These are phyloP conservation scores for Backusella luteola DNA, from an alignment of 192 early-diverging fungal species.

Conservation along the genomic window DNA sequence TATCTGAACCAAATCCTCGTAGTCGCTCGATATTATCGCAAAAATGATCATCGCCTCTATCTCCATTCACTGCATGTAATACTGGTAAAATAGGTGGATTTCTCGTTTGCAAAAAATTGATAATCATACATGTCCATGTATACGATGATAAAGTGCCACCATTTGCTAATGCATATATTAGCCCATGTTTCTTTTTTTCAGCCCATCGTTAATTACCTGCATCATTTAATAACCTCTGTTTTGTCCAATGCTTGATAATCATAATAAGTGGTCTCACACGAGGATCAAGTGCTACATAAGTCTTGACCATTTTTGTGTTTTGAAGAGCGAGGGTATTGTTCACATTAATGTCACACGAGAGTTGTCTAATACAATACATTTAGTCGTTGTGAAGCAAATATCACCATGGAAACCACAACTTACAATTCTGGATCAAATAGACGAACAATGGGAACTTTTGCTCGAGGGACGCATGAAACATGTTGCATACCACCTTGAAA, in stretches of 20 bases:
- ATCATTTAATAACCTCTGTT: slow-evolving; percentile 83
- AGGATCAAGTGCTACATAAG: slow-evolving; percentile 84
- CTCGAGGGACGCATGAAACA: slow-evolving; percentile 75
- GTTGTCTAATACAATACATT: slow-evolving; percentile 39
- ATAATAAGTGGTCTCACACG: slow-evolving; percentile 88
- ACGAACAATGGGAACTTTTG: slow-evolving; percentile 93
- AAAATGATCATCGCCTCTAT: slow-evolving; percentile 72
- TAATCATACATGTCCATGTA: slow-evolving; percentile 90
- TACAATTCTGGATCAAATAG: slow-evolving; percentile 87
- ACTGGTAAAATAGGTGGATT: slow-evolving; percentile 87
- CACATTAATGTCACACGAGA: slow-evolving; percentile 92
- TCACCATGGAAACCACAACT: slow-evolving; percentile 23
- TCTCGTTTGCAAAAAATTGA: slow-evolving; percentile 93
- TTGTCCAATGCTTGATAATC: slow-evolving; percentile 94
- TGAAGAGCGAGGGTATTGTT: slow-evolving; percentile 89
- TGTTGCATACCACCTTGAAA: slow-evolving; percentile 75
- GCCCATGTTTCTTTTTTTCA: background rate
- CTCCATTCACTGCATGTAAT: slow-evolving; percentile 59
- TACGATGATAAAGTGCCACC: slow-evolving; percentile 94
- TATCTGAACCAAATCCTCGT: slow-evolving; percentile 63
- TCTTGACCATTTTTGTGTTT: slow-evolving; percentile 88
- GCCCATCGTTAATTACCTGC: slow-evolving; percentile 51
- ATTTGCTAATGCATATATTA: slow-evolving; percentile 50
- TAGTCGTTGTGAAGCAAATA: background rate
- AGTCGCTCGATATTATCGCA: slow-evolving; percentile 66